phyloP scores from a whole-genome alignment of 768 basidiomycete genomes.

The Boletus edulis region DNA sequence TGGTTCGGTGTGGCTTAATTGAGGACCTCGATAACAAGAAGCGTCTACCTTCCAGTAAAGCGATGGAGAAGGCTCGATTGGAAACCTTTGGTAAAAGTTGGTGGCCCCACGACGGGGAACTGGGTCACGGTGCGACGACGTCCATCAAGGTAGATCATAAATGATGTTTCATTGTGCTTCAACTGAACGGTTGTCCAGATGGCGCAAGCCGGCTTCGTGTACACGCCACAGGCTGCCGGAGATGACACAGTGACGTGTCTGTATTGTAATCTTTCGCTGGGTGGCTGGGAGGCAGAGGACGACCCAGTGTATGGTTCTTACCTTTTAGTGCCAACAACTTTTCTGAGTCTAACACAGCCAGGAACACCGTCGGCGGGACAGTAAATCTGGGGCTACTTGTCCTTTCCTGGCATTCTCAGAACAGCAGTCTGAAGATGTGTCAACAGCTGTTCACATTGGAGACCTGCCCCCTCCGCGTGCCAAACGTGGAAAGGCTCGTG shows the following conservation, averaged over 20 bases:
- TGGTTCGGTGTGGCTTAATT: conserved; percentile 67
- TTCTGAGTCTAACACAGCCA: conserved; percentile 41
- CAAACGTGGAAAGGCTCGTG: conserved; percentile 19
- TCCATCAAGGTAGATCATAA: conserved; percentile 56
- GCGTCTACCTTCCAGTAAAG: conserved; percentile 63
- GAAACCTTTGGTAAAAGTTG: conserved; percentile 66
- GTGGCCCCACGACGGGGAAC: conserved; percentile 73
- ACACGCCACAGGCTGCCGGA: conserved; percentile 60
- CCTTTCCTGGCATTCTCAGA: conserved; percentile 39
- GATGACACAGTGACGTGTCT: conserved; percentile 86
- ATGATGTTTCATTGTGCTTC: background rate
- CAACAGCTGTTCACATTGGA: background rate
- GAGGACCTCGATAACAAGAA: conserved; percentile 58
- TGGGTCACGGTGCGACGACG: conserved; percentile 58
- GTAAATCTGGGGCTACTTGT: conserved; percentile 43
- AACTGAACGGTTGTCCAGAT: conserved; percentile 42
- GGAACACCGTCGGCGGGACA: conserved; percentile 69
- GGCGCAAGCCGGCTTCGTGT: conserved; percentile 87
- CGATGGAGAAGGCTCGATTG: conserved; percentile 70
- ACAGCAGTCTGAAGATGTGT: conserved; percentile 13
- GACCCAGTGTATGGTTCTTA: conserved; percentile 71
- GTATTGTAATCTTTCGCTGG: conserved; percentile 76
- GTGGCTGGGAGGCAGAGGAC: conserved; percentile 86
- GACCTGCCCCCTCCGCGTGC: conserved; percentile 13
- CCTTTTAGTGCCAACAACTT: background rate